A percentile compares a stretch with the other conserved stretches of the same genome.
Conservation (phyloP, 164 flowering plant genomes). For the Macadamia tetraphylla region DNA sequence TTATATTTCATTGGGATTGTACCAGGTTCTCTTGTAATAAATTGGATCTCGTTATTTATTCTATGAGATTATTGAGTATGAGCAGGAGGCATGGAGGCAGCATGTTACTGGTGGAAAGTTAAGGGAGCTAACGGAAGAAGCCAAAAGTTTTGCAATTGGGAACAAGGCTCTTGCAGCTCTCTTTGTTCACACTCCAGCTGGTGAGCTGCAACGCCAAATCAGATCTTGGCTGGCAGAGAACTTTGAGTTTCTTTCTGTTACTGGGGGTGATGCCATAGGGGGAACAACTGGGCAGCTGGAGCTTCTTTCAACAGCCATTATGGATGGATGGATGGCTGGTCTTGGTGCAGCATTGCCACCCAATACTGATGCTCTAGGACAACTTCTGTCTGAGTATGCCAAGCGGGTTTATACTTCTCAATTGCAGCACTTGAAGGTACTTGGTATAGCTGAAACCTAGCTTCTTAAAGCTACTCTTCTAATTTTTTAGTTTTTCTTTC, state of each 20-base stretch:
- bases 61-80: conserved; percentile 8
- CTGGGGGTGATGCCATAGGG: conserved; percentile 67
- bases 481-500: too few relatives aligned
- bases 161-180: conserved; percentile 95
- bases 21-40: neutral
- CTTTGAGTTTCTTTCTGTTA: conserved; percentile 90
- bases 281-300: conserved; percentile 86
- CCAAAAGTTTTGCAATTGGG: conserved; percentile 86
- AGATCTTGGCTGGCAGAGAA: conserved; percentile 95
- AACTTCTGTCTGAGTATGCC: conserved; percentile 85
- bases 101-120: conserved; percentile 97
- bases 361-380: conserved; percentile 92
- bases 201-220: conserved; percentile 95
- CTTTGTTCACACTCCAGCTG: conserved; percentile 99
- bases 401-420: conserved; percentile 89
- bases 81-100: conserved; percentile 84
- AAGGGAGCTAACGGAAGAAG: conserved; percentile 94
- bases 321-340: conserved; percentile 99
- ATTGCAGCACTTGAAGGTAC: conserved; percentile 91
- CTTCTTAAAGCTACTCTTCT: conserved; percentile 1
- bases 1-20: neutral
- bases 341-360: conserved; percentile 94
- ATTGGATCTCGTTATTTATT: neutral
- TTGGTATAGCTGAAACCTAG: neutral
- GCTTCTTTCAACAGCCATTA: conserved; percentile 95